These are phyloP conservation scores for Aspergillus olivimuriae DNA, from an alignment of 495 filamentous ascomycete species.

Conservation along the genomic window DNA sequence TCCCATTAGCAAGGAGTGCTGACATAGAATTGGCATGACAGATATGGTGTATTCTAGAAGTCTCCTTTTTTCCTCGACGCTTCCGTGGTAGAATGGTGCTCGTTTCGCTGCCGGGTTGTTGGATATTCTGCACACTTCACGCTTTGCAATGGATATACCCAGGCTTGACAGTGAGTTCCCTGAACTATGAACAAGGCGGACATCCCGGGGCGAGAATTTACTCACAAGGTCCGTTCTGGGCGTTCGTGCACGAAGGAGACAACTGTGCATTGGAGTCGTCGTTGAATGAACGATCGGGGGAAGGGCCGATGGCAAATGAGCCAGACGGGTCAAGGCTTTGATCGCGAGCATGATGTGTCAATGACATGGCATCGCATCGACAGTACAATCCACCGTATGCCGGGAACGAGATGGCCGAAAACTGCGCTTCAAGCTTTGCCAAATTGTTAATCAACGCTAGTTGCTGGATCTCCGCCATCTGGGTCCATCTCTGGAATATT, in stretches of 20 bases:
- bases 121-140: slow-evolving; percentile 15
- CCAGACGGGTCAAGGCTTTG: slow-evolving; percentile 12
- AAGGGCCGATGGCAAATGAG: slow-evolving; percentile 20
- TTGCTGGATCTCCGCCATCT: slow-evolving; percentile 18
- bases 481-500: slow-evolving; percentile 23
- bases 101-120: neutral
- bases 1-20: slow-evolving; percentile 10
- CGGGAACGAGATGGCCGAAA: slow-evolving; percentile 21
- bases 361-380: slow-evolving; percentile 11
- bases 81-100: slow-evolving; percentile 12
- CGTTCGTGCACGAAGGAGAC: no score
- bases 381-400: slow-evolving; percentile 28
- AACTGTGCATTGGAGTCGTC: slow-evolving; percentile 7
- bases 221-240: no score
- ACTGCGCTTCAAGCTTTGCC: slow-evolving; percentile 20
- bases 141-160: slow-evolving; percentile 18
- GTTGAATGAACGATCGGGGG: slow-evolving; percentile 15
- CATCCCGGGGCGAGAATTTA: no score
- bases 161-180: slow-evolving; percentile 17
- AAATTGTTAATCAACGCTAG: slow-evolving; percentile 25
- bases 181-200: no score
- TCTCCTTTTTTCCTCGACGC: slow-evolving; percentile 10
- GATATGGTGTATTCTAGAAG: slow-evolving; percentile 13
- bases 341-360: slow-evolving; percentile 14
- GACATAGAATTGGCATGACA: slow-evolving; percentile 17